These are phyloP conservation scores for Helminthosporium solani DNA, from an alignment of 2,329 filamentous ascomycete species.

Conservation along the genomic window DNA sequence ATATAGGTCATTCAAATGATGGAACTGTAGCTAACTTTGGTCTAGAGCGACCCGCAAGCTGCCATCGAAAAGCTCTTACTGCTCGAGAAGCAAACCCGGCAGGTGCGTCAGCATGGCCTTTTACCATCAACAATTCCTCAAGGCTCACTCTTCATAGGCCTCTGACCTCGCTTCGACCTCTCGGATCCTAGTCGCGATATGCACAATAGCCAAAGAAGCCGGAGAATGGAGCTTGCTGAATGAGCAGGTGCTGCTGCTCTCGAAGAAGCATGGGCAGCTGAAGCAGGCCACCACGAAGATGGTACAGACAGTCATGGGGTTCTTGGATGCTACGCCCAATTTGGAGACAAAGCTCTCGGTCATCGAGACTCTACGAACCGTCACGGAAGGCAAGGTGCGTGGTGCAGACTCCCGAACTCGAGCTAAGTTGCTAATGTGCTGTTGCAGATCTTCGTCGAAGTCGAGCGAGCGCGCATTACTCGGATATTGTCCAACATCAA, in stretches of 20 bases:
- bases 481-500: constrained; percentile 96
- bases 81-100: constrained; percentile 95
- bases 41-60: constrained; percentile 72
- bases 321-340: constrained; percentile 82
- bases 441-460: constrained; percentile 88
- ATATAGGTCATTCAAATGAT: constrained; percentile 21
- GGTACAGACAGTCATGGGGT: constrained; percentile 94
- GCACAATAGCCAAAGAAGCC: constrained; percentile 90
- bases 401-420: neutral
- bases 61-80: constrained; percentile 90
- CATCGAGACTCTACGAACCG: constrained; percentile 92
- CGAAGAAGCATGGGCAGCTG: constrained; percentile 99
- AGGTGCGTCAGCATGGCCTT: constrained; percentile 57
- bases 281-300: constrained; percentile 99
- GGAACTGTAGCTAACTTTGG: constrained; percentile 16
- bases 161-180: constrained; percentile 96
- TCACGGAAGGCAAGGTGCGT: constrained; percentile 89
- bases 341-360: constrained; percentile 86
- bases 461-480: constrained; percentile 93
- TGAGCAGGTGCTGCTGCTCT: constrained; percentile 91
- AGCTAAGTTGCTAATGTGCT: constrained; percentile 18
- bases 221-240: constrained; percentile 94
- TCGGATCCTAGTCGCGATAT: constrained; percentile 80
- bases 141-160: constrained; percentile 58
- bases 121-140: constrained; percentile 8